Percentiles rank a stretch among this genome's conserved stretches.
Conservation (phyloP, 2,329 filamentous ascomycete species). For the Neoscytalidium dimidiatum region DNA sequence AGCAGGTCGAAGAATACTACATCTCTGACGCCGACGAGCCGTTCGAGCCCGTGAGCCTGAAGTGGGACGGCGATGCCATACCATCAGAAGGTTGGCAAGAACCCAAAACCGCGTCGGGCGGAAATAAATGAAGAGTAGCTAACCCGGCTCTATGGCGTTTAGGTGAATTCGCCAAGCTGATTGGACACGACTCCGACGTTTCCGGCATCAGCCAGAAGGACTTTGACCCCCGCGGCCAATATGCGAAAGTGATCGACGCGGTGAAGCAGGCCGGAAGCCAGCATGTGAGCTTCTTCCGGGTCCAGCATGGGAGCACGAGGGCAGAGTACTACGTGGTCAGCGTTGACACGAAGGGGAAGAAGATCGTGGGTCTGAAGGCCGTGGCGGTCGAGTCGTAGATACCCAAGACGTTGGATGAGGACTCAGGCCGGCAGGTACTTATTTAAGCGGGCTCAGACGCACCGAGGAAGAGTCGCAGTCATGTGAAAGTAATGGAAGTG, state of each 20-base stretch:
- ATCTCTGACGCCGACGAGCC: conserved; percentile 82
- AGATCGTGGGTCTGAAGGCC: conserved; percentile 76
- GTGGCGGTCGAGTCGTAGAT: conserved; percentile 67
- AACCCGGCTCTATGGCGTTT: conserved; percentile 15
- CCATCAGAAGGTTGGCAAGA: conserved; percentile 48
- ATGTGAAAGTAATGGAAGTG: background rate
- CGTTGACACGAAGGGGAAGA: conserved; percentile 58
- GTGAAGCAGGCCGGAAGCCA: conserved; percentile 62
- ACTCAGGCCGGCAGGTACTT: no score
- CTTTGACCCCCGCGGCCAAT: conserved; percentile 74
- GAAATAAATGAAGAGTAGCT: background rate
- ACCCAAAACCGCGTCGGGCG: no score
- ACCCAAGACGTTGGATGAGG: background rate
- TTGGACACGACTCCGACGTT: conserved; percentile 57
- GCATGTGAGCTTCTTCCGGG: conserved; percentile 74
- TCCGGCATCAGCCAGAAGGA: conserved; percentile 67
- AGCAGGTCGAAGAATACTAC: conserved; percentile 62
- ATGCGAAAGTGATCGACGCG: conserved; percentile 68
- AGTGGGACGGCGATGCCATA: conserved; percentile 57
- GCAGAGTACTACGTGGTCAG: conserved; percentile 80
- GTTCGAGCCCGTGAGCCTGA: conserved; percentile 74
- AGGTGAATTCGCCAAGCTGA: conserved; percentile 72
- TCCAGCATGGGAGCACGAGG: conserved; percentile 63
- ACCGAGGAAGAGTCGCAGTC: background rate
- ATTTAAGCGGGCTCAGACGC: no score